Evolutionary conservation across 208 protist species (phyloP).

Genomic region (Leishmania arabica): DNA sequence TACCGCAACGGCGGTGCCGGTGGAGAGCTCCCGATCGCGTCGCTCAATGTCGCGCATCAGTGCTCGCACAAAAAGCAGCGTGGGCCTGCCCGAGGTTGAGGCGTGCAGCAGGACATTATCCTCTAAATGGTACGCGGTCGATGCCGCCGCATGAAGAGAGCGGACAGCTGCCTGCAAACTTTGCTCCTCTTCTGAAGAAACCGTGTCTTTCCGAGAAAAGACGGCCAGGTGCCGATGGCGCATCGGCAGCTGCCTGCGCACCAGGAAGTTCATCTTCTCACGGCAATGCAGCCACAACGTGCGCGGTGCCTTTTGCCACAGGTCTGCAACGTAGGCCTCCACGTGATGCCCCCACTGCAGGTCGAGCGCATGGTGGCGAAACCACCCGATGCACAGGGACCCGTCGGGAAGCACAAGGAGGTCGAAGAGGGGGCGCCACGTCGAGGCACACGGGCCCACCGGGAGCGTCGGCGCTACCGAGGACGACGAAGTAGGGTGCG

Average conservation of each 20-base stretch:
- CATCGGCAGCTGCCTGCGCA: slow-evolving; percentile 5
- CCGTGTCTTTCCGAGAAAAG: neutral
- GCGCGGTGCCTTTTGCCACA: slow-evolving; percentile 13
- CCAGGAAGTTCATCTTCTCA: neutral
- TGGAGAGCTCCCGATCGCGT: neutral
- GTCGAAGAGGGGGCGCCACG: slow-evolving; percentile 25
- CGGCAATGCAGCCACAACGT: neutral
- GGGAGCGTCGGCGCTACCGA: neutral
- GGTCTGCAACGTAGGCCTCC: slow-evolving; percentile 17
- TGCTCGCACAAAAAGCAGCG: neutral
- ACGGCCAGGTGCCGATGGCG: slow-evolving; percentile 7
- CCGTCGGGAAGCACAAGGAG: slow-evolving; percentile 21
- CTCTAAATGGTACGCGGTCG: neutral
- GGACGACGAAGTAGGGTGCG: neutral
- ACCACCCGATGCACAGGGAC: slow-evolving; percentile 15
- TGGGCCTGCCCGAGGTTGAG: neutral
- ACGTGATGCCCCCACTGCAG: slow-evolving; percentile 4
- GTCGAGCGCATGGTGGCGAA: slow-evolving; percentile 24
- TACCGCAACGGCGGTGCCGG: slow-evolving; percentile 21
- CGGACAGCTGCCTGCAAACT: slow-evolving; percentile 1
- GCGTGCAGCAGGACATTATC: neutral
- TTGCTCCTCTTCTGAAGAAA: slow-evolving; percentile 6
- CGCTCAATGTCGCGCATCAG: slow-evolving; percentile 1
- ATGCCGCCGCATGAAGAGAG: neutral
- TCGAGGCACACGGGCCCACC: too few relatives aligned